phyloP scores from a whole-genome alignment of 1,284 basidiomycete genomes.

The Ustilago lituana region DNA sequence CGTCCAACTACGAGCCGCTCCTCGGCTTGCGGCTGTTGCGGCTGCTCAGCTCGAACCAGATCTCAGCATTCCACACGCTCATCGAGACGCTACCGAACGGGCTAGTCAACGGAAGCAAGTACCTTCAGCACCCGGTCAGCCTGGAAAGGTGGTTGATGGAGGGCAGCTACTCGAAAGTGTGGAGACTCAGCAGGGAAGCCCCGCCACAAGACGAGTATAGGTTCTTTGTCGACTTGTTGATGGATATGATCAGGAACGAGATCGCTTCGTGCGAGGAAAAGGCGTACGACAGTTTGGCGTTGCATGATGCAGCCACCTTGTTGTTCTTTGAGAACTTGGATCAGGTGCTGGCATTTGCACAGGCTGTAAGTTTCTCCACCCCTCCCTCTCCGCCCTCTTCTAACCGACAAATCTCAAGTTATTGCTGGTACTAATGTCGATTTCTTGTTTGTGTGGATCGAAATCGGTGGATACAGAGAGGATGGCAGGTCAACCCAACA shows the following conservation, averaged over 20 bases:
- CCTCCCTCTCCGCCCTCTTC: background rate
- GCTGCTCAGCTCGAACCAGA: conserved; percentile 92
- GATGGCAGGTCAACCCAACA: conserved; percentile 68
- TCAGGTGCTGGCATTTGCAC: conserved; percentile 80
- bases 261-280: conserved; percentile 91
- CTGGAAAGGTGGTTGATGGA: conserved; percentile 97
- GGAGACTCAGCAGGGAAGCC: conserved; percentile 84
- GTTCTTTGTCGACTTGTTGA: conserved; percentile 87
- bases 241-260: conserved; percentile 92
- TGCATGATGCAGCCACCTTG: conserved; percentile 86
- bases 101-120: conserved; percentile 52
- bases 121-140: conserved; percentile 65
- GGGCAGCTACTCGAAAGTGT: conserved; percentile 96
- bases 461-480: conserved; percentile 37
- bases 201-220: conserved; percentile 79
- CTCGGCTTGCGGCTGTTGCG: conserved; percentile 93
- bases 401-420: too few species aligned
- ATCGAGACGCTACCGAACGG: conserved; percentile 80
- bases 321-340: conserved; percentile 84
- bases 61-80: conserved; percentile 98
- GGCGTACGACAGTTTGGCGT: conserved; percentile 84
- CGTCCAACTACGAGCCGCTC: conserved; percentile 85
- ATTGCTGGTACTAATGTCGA: too few species aligned
- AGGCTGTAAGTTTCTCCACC: conserved; percentile 72
- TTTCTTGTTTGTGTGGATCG: background rate